Percentiles rank a stretch among this genome's conserved stretches.
Conservation (phyloP, 2,329 filamentous ascomycete species). For the Neospermospora avenae region DNA sequence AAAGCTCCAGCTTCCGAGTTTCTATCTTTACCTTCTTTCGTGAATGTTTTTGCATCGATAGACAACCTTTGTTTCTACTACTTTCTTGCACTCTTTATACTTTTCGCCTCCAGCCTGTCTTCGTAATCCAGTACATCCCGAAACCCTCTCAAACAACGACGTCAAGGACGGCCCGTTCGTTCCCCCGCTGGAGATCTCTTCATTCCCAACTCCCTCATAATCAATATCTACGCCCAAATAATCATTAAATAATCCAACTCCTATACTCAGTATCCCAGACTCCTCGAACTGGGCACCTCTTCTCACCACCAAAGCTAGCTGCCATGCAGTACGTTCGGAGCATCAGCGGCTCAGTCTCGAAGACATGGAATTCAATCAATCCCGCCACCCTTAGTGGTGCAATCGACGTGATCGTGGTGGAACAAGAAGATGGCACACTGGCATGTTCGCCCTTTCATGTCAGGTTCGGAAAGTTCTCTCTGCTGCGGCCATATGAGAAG, state of each 20-base stretch:
- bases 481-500: conserved; percentile 92
- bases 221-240: background rate
- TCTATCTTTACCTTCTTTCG: conserved; percentile 2
- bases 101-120: background rate
- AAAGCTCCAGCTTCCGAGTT: background rate
- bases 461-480: conserved; percentile 96
- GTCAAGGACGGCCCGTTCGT: background rate
- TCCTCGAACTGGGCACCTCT: background rate
- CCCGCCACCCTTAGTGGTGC: conserved; percentile 94
- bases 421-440: conserved; percentile 86
- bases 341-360: conserved; percentile 91
- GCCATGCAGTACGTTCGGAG: conserved; percentile 97
- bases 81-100: background rate
- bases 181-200: background rate
- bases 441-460: conserved; percentile 97
- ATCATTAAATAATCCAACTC: conserved; percentile 1
- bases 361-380: conserved; percentile 99
- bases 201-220: background rate
- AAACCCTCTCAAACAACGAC: conserved; percentile 9
- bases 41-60: conserved; percentile 5
- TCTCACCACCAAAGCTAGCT: background rate
- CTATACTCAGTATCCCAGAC: background rate
- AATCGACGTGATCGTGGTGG: conserved; percentile 97
- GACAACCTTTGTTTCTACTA: background rate
- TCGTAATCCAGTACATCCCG: background rate